These are phyloP conservation scores for Wolfiporia cocos DNA, from an alignment of 1,284 basidiomycete species.

Conservation along the genomic window DNA sequence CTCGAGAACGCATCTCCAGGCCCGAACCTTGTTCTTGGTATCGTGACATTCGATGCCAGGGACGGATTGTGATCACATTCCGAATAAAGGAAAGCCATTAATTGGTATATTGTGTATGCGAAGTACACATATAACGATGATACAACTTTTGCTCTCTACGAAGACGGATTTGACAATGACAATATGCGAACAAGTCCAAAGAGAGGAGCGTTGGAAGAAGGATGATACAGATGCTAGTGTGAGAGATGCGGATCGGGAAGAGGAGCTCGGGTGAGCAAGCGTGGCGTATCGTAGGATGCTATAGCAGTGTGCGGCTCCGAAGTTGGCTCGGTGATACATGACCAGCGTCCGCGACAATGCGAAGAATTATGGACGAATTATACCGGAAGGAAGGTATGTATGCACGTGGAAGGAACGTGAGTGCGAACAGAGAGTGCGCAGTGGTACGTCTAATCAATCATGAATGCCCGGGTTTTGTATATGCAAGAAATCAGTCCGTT, in stretches of 20 bases:
- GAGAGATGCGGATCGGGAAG: neutral
- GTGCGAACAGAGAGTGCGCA: conserved; percentile 1
- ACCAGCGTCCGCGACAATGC: neutral
- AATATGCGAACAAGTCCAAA: neutral
- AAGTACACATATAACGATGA: conserved; percentile 1
- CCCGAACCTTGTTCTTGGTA: too few relatives aligned
- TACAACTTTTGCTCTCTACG: conserved; percentile 4
- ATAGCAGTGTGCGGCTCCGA: neutral
- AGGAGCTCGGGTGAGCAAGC: neutral
- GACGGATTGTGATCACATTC: too few relatives aligned
- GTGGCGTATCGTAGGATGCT: neutral
- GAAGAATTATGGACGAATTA: neutral
- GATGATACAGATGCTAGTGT: conserved; percentile 3
- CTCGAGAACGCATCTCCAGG: too few relatives aligned
- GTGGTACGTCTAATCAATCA: conserved; percentile 1
- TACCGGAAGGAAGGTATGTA: conserved; percentile 1
- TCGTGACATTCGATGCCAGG: too few relatives aligned
- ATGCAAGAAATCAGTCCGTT: neutral
- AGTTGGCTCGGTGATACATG: neutral
- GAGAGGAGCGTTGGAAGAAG: neutral
- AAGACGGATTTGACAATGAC: neutral
- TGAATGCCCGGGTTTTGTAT: neutral
- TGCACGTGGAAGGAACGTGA: conserved; percentile 4
- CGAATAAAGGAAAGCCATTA: too few relatives aligned
- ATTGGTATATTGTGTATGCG: too few relatives aligned